Conservation (phyloP, 768 basidiomycete genomes). For the Daedaleopsis sinensis region DNA sequence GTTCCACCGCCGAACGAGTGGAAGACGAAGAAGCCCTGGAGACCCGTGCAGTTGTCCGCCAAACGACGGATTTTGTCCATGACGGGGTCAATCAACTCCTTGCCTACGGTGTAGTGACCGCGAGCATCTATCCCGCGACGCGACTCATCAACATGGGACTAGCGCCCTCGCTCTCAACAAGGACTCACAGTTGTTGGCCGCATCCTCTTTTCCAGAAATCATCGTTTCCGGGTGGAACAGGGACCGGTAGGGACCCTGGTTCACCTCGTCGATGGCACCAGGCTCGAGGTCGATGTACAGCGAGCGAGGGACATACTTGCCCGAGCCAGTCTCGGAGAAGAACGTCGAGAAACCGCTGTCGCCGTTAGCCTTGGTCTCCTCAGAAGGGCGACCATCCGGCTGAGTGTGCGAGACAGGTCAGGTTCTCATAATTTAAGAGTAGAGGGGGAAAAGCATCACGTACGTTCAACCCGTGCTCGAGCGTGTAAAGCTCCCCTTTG, state of each 20-base stretch:
- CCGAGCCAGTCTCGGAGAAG: constrained; percentile 93
- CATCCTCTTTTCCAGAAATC: constrained; percentile 98
- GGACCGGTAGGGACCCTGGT: constrained; percentile 86
- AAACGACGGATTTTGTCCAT: constrained; percentile 95
- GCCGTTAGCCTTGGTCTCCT: constrained; percentile 48
- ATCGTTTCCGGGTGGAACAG: constrained; percentile 98
- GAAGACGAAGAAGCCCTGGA: constrained; percentile 99
- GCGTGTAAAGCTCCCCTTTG: constrained; percentile 94
- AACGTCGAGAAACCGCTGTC: constrained; percentile 96
- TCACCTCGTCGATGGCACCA: constrained; percentile 94
- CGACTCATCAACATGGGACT: not conserved
- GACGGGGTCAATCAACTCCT: constrained; percentile 95
- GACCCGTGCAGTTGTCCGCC: constrained; percentile 94
- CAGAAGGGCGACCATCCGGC: constrained; percentile 90
- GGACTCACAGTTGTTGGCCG: constrained; percentile 95
- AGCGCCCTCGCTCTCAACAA: not conserved
- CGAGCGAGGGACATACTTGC: constrained; percentile 95
- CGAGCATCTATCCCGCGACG: constrained; percentile 72
- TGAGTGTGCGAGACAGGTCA: constrained; percentile 34
- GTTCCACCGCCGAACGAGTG: constrained; percentile 99
- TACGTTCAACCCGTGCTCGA: constrained; percentile 96
- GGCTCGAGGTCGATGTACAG: constrained; percentile 97
- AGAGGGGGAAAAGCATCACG: constrained; percentile 3
- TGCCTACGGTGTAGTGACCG: constrained; percentile 98
- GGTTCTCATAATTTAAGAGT: not conserved